Conservation (phyloP, 177 flowering plant species). For the Vitis hybrid region DNA sequence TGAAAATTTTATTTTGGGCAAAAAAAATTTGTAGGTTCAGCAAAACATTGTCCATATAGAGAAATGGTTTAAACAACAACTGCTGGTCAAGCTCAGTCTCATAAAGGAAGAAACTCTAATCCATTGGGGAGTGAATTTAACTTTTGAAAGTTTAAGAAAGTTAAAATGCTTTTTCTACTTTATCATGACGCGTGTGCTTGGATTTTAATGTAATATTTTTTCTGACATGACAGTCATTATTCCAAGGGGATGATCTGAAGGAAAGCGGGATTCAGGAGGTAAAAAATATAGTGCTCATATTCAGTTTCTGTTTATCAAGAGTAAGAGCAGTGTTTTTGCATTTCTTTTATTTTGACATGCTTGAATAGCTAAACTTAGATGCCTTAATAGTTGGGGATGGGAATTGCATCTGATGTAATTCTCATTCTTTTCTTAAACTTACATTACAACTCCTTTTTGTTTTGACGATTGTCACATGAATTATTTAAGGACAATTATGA, state of each 20-base stretch:
- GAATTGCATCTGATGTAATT: no score
- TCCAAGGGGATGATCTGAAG: slow-evolving; percentile 73
- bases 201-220: slow-evolving; percentile 16
- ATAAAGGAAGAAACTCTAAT: not conserved
- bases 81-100: not conserved
- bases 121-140: no score
- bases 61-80: not conserved
- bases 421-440: no score
- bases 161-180: no score
- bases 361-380: not conserved
- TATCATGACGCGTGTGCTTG: not conserved
- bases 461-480: no score
- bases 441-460: no score
- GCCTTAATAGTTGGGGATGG: no score
- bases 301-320: not conserved
- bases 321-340: not conserved
- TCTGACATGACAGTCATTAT: slow-evolving; percentile 63
- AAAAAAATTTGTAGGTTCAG: not conserved
- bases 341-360: not conserved
- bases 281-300: slow-evolving; percentile 18
- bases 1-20: not conserved
- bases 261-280: slow-evolving; percentile 87
- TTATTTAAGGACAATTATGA: no score
- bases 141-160: no score
- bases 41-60: not conserved